phyloP scores from a whole-genome alignment of 2,329 filamentous ascomycete species.

The Dendrostoma leiphaemia region DNA sequence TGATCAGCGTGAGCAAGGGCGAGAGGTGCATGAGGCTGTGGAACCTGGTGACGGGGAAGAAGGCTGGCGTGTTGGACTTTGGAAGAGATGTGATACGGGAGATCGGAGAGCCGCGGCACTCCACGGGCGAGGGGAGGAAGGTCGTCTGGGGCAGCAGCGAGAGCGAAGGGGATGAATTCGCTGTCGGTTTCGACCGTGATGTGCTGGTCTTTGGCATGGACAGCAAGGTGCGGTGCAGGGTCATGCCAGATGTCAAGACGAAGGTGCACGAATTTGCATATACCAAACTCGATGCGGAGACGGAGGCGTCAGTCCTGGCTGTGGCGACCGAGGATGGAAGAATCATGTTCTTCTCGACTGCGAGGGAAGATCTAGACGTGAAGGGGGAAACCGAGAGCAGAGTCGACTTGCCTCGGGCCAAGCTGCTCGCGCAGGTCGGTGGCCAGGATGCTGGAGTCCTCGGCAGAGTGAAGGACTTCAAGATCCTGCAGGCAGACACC shows the following conservation, averaged over 20 bases:
- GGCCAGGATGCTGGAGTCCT: constrained; percentile 66
- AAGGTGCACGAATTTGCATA: constrained; percentile 86
- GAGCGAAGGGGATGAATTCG: constrained; percentile 76
- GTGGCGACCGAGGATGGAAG: constrained; percentile 89
- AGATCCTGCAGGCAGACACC: constrained; percentile 50
- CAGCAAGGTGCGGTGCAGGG: constrained; percentile 73
- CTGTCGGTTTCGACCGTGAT: constrained; percentile 84
- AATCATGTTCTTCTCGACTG: constrained; percentile 78
- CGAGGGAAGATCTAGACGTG: constrained; percentile 42
- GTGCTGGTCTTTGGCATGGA: constrained; percentile 85
- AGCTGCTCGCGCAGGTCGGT: constrained; percentile 73
- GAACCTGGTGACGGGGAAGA: constrained; percentile 96
- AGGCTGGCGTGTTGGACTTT: constrained; percentile 90
- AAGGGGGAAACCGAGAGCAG: constrained; percentile 23
- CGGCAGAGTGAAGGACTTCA: constrained; percentile 86
- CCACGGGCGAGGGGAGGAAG: constrained; percentile 76
- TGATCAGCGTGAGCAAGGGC: constrained; percentile 87
- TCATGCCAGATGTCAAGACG: constrained; percentile 64
- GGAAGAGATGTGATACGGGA: constrained; percentile 68
- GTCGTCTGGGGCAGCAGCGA: constrained; percentile 76
- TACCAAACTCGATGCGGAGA: constrained; percentile 50
- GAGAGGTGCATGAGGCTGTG: constrained; percentile 91
- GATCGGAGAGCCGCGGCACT: constrained; percentile 73
- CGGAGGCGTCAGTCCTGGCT: constrained; percentile 59
- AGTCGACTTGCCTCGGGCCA: constrained; percentile 51